Evolutionary conservation across 192 early-diverging fungal genomes (phyloP).

Genomic region (Podila clonocystis): DNA sequence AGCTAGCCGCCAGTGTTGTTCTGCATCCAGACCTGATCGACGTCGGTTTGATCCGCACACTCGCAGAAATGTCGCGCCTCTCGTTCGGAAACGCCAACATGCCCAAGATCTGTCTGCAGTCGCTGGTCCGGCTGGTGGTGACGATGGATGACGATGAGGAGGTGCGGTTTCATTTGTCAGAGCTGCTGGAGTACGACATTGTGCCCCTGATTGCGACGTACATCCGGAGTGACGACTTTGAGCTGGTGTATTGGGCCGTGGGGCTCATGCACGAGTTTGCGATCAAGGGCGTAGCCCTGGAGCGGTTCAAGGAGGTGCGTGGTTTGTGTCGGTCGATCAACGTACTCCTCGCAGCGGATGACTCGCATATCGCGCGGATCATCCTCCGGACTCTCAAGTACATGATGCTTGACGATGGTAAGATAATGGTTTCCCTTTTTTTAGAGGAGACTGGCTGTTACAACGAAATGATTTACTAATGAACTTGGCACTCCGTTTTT

Average conservation of each 20-base stretch:
- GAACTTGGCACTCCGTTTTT: background rate
- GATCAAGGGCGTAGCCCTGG: constrained; percentile 67
- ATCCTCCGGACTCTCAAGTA: constrained; percentile 78
- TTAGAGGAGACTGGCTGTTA: background rate
- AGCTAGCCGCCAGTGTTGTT: constrained; percentile 61
- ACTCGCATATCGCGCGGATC: constrained; percentile 74
- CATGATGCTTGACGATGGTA: constrained; percentile 69
- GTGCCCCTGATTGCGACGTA: constrained; percentile 74
- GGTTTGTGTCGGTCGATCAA: constrained; percentile 71
- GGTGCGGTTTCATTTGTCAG: constrained; percentile 56
- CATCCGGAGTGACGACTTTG: constrained; percentile 78
- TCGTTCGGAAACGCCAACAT: constrained; percentile 87
- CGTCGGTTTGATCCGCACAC: constrained; percentile 62
- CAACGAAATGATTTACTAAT: background rate
- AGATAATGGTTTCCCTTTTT: background rate
- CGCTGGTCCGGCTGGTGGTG: constrained; percentile 74
- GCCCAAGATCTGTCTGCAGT: constrained; percentile 84
- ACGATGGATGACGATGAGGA: constrained; percentile 61
- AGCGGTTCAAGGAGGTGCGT: constrained; percentile 66
- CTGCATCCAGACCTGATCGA: constrained; percentile 21
- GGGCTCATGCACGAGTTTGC: constrained; percentile 84
- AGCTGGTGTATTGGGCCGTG: constrained; percentile 82
- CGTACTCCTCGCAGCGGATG: constrained; percentile 65
- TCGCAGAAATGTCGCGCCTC: constrained; percentile 74
- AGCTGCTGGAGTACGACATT: constrained; percentile 71